A percentile compares a stretch with the other conserved stretches of the same genome.
phyloP scores from a whole-genome alignment of 108 stramenopile species.

The Nitzschia sp. region DNA sequence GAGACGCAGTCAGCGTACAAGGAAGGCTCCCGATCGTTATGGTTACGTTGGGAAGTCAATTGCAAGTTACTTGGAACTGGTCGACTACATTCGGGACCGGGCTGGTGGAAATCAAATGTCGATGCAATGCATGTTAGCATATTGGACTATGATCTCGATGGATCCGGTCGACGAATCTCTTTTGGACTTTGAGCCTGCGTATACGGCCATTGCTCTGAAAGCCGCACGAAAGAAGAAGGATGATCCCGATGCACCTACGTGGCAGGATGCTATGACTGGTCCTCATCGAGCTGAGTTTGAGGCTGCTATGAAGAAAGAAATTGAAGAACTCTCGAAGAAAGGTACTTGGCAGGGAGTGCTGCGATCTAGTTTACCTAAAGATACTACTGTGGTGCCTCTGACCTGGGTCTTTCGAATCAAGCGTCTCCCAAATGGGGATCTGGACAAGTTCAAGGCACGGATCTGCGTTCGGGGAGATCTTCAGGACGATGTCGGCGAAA shows the following conservation, averaged over 20 bases:
- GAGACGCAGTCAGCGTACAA: no score
- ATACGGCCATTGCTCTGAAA: not conserved
- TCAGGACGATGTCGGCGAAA: conserved; percentile 21
- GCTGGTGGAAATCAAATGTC: not conserved
- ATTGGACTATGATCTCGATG: not conserved
- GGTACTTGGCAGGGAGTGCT: conserved; percentile 15
- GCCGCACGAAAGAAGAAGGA: conserved; percentile 2
- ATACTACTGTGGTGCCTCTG: conserved; percentile 30
- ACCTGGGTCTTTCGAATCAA: conserved; percentile 54
- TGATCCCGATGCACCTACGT: conserved; percentile 28
- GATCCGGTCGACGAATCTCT: not conserved
- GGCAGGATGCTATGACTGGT: conserved; percentile 15
- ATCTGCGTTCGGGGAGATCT: conserved; percentile 39
- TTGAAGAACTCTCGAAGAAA: not conserved
- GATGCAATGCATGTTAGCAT: not conserved
- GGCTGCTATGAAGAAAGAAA: not conserved
- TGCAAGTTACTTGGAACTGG: not conserved
- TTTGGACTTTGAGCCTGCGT: not conserved
- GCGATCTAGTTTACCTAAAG: not conserved
- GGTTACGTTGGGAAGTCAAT: no score
- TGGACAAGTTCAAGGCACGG: conserved; percentile 54
- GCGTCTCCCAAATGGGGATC: conserved; percentile 41
- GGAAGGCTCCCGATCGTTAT: not conserved
- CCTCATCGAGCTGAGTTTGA: not conserved
- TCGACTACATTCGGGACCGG: not conserved